Evolutionary conservation across 257 asterid genomes (phyloP), one percentile per base, ranked within the genome.

Genomic region (Penstemon barbatus): DNA sequence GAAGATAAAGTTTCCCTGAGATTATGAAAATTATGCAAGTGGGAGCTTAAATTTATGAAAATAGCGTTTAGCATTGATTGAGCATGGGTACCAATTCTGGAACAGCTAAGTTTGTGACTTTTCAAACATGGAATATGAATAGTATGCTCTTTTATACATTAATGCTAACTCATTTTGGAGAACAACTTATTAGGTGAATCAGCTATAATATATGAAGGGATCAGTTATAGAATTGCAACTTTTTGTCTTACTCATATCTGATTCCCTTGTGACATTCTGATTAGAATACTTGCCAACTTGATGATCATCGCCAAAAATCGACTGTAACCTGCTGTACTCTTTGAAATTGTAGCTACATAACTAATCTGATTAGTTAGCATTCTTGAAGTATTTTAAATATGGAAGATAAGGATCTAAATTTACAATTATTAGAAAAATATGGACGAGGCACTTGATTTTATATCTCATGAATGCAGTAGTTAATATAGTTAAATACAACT

Each of bases 251-350:
- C 25, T 44, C 54, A 13, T 63, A 19, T 43, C 4, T 63, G 68
- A 63, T 45, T 63, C 41, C 68, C 45, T 6, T 60, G 50, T 39
- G 50, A 60, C 39, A 59, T 6, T 25, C 19, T 63, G 68, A 19
- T 25, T 44, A 46, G 57, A 36, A 19, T 10, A 36, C 15, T 37
- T 9, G 38, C 62, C 12, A 33, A 0, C 10, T 57, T 44, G 38
- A 8, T 57, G 7, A 37, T 33, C 7, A 8, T 4, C 62, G 38
- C 15, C 11, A 55, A 50, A 55, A 7, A 19, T 38, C 0, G 41
- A 56, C 7, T 56, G 2, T 36, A 37, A 9, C 40, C 15, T 57
- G 15, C 11, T 36, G 11, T 8, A 10, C 37, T 57, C 36, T 6
- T 18, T 57, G 9, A 5, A 8, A 19, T 6, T 2, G 61, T 19